A percentile compares a stretch with the other conserved stretches of the same genome.
Conservation (phyloP, 192 early-diverging fungal species). For the Coemansia sp. region DNA sequence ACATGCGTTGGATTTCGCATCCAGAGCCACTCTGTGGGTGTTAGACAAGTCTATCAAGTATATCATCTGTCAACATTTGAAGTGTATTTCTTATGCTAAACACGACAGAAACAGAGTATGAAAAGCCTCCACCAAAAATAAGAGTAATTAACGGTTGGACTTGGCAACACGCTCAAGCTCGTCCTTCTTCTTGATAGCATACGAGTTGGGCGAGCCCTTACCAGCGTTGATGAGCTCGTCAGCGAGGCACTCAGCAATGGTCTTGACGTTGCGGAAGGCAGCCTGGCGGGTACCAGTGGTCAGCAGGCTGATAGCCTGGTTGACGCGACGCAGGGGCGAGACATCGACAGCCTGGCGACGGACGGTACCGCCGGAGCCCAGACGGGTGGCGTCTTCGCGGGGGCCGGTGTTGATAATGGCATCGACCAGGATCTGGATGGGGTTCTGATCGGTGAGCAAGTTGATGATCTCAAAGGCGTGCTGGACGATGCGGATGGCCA, state of each 20-base stretch:
- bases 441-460: constrained; percentile 97
- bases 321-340: constrained; percentile 95
- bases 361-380: constrained; percentile 95
- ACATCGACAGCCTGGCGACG: constrained; percentile 99
- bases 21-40: too few species aligned
- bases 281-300: constrained; percentile 97
- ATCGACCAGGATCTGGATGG: constrained; percentile 96
- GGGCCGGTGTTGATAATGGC: constrained; percentile 99
- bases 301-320: constrained; percentile 91
- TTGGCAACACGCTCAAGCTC: constrained; percentile 76
- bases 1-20: too few species aligned
- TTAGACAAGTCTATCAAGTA: too few species aligned
- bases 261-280: constrained; percentile 99
- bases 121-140: not conserved
- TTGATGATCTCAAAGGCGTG: constrained; percentile 99
- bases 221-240: constrained; percentile 99
- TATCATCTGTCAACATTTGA: not conserved
- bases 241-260: constrained; percentile 98
- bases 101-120: not conserved
- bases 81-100: not conserved
- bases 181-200: constrained; percentile 99
- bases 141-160: constrained; percentile 53
- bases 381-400: constrained; percentile 98
- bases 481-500: constrained; percentile 98
- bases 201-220: constrained; percentile 98